These are phyloP conservation scores for Suillus bovinus DNA, from an alignment of 768 basidiomycete species.

Conservation along the genomic window DNA sequence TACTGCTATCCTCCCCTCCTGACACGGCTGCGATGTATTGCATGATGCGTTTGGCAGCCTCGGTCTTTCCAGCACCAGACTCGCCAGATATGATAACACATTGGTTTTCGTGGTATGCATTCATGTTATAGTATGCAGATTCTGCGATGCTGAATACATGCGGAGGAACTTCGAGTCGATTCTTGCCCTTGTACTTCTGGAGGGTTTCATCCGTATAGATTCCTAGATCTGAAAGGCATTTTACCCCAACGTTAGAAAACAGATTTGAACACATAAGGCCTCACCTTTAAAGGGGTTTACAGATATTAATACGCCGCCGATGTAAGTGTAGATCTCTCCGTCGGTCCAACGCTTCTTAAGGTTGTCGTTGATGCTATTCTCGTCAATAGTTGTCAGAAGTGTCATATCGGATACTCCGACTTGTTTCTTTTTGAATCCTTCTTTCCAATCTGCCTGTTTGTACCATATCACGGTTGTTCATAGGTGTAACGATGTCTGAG, in stretches of 20 bases:
- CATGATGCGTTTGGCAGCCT: conserved; percentile 99
- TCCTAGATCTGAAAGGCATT: conserved; percentile 70
- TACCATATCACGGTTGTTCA: conserved; percentile 12
- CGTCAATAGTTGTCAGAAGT: conserved; percentile 91
- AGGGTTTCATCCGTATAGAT: conserved; percentile 95
- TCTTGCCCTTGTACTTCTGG: conserved; percentile 90
- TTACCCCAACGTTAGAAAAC: conserved; percentile 11
- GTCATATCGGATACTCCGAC: conserved; percentile 99
- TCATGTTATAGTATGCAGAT: conserved; percentile 98
- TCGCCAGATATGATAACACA: conserved; percentile 99
- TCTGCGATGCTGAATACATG: conserved; percentile 99
- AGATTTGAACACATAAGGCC: conserved; percentile 7
- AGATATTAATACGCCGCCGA: conserved; percentile 98
- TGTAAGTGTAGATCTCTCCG: conserved; percentile 98
- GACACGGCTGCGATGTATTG: conserved; percentile 99
- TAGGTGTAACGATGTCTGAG: conserved; percentile 4
- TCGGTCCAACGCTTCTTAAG: conserved; percentile 95
- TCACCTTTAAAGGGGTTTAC: conserved; percentile 96
- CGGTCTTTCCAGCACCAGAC: conserved; percentile 98
- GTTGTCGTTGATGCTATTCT: conserved; percentile 97
- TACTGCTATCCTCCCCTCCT: conserved; percentile 83
- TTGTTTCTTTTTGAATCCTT: conserved; percentile 99
- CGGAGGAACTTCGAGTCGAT: conserved; percentile 95
- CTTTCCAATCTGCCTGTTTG: conserved; percentile 95
- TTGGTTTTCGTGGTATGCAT: conserved; percentile 98